Conservation (phyloP, 345 rosid genomes). For the Pugionium cornutum region DNA sequence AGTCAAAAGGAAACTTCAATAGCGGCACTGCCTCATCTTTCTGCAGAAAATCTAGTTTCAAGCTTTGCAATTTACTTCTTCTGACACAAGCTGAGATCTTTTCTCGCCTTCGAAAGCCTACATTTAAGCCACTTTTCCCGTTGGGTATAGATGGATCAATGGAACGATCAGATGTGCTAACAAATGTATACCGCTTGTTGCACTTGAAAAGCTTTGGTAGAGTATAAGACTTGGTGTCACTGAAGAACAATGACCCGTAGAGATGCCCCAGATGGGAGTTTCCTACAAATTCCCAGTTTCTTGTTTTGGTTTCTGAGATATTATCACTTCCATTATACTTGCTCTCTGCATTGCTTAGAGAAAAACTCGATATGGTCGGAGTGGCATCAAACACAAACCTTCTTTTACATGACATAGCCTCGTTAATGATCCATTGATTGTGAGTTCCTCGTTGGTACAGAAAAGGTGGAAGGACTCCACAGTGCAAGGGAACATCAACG, state of each 20-base stretch:
- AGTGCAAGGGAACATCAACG: constrained; percentile 53
- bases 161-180: constrained; percentile 38
- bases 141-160: constrained; percentile 20
- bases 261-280: constrained; percentile 69
- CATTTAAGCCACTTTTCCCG: constrained; percentile 33
- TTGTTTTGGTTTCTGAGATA: constrained; percentile 32
- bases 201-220: constrained; percentile 64
- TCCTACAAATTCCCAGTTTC: constrained; percentile 74
- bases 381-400: constrained; percentile 88
- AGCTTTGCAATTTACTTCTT: constrained; percentile 39
- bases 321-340: constrained; percentile 28
- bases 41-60: constrained; percentile 39
- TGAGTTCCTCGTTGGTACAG: constrained; percentile 68
- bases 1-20: constrained; percentile 51
- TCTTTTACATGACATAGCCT: constrained; percentile 56
- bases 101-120: constrained; percentile 45
- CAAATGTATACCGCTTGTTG: constrained; percentile 49
- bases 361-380: constrained; percentile 57
- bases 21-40: constrained; percentile 41
- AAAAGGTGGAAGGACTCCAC: constrained; percentile 86
- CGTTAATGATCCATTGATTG: constrained; percentile 69
- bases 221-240: constrained; percentile 41
- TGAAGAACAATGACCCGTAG: constrained; percentile 65
- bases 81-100: constrained; percentile 52
- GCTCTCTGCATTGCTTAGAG: constrained; percentile 34